These are phyloP conservation scores for Trichoderma sp. DNA, from an alignment of 2,329 filamentous ascomycete species.

Conservation along the genomic window DNA sequence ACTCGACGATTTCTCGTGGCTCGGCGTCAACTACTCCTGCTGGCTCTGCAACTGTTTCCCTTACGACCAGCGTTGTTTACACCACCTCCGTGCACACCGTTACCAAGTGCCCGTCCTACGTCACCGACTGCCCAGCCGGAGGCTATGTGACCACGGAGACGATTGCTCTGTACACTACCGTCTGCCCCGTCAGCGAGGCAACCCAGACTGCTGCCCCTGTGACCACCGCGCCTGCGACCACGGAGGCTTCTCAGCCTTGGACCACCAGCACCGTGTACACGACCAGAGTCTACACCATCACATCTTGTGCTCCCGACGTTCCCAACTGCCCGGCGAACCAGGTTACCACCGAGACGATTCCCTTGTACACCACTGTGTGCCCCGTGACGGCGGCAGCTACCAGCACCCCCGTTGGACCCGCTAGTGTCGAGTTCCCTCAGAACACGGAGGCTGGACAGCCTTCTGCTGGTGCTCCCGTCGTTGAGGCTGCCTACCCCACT, in stretches of 20 bases:
- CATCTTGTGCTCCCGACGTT: constrained; percentile 53
- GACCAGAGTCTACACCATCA: constrained; percentile 56
- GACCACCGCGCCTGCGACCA: neutral
- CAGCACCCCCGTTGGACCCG: neutral
- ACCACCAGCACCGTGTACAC: constrained; percentile 49
- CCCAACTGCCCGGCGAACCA: constrained; percentile 49
- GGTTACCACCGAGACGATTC: constrained; percentile 37
- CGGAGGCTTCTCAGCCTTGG: constrained; percentile 19
- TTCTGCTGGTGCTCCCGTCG: constrained; percentile 13
- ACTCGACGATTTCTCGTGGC: constrained; percentile 23
- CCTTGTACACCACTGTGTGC: constrained; percentile 42
- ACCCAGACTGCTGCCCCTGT: constrained; percentile 24
- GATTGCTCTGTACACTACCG: constrained; percentile 47
- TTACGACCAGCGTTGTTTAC: constrained; percentile 43
- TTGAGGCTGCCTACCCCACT: constrained; percentile 2
- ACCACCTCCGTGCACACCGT: constrained; percentile 52
- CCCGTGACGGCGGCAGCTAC: constrained; percentile 31
- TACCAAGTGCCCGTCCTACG: constrained; percentile 53
- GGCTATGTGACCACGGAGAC: constrained; percentile 42
- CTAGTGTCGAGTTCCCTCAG: constrained; percentile 3
- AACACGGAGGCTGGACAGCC: constrained; percentile 18
- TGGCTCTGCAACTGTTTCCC: neutral
- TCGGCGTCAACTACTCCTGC: constrained; percentile 1
- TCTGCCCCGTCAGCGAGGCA: constrained; percentile 40
- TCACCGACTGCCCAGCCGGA: constrained; percentile 41